Conservation (phyloP, 257 asterid genomes). For the Przewalskia tangutica region DNA sequence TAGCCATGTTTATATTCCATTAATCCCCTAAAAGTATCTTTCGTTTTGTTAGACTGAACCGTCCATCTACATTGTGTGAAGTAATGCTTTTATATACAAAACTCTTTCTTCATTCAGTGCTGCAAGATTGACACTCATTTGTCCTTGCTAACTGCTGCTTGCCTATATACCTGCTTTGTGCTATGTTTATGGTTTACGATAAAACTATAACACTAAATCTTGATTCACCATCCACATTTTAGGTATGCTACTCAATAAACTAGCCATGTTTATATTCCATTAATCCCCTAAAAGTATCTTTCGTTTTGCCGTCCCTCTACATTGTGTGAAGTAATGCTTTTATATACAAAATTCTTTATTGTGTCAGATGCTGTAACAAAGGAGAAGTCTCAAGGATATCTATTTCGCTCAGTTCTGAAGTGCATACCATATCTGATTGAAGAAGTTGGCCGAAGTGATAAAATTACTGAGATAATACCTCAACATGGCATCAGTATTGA, state of each 20-base stretch:
- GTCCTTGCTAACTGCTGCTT: background rate
- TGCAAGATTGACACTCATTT: background rate
- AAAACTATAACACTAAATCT: background rate
- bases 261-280: background rate
- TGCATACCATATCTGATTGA: conserved; percentile 98
- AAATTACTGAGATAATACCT: conserved; percentile 93
- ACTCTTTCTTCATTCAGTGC: background rate
- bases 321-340: background rate
- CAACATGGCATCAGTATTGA: conserved; percentile 98
- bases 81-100: background rate
- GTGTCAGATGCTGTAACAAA: conserved; percentile 81
- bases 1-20: background rate
- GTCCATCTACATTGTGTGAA: background rate
- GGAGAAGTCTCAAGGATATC: conserved; percentile 98
- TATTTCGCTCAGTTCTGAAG: conserved; percentile 90
- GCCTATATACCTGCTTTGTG: background rate
- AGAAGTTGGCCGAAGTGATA: conserved; percentile 97
- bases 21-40: background rate
- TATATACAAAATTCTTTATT: conserved; percentile 2
- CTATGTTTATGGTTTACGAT: background rate
- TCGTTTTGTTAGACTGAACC: background rate
- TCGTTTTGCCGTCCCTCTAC: background rate
- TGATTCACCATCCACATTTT: background rate
- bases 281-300: background rate
- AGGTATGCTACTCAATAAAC: background rate